Base-by-base conservation (phyloP, 441 rosid species). In the Croton laevigatus region DNA sequence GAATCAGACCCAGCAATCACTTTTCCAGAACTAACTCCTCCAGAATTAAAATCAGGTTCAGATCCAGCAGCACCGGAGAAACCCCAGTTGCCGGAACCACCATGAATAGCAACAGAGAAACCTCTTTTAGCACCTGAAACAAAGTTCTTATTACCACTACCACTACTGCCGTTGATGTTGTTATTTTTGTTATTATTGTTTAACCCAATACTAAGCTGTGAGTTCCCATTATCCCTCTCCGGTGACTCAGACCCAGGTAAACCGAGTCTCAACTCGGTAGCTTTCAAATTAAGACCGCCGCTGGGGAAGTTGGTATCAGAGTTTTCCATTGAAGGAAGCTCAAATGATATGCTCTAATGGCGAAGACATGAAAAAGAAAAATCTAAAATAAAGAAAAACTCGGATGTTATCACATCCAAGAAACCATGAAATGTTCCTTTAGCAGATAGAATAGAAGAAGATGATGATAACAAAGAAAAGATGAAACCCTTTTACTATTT, bases 191-290 rank as follows among this genome's bases (percentile, higher is more conserved):
- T 65, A 55, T 52, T 62, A 17, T 19, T 62, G 32, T 51, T 58
- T 22, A 63, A 40, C 52, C 55, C 66, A 37, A 68, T 55, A 57
- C 59, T 19, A 20, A 74, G 73, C 8, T 74, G 58, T 3, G 65
- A 65, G 62, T 27, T 65, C 19, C 51, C 71, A 51, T 77, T 79
- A 8, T 78, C 83, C 74, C 90, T 80, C 37, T 78, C 86, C 10
- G 89, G 88, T 14, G 97, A 87, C 68, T 78, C 83, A 11, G 87
- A 89, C 37, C 97, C 97, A 3, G 97, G 97, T 76, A 91, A 80
- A 62, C 94, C 97, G 66, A 91, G 94, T 73, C 93, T 85, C 75
- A 91, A 74, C 88, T 91, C 92, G 19, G 94, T 89, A 16, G 92
- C 94, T 75, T 84, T 86, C 72, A 85, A 76, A 74, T 84, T 82